Evolutionary conservation across 176 grass and related monocot genomes (phyloP), one percentile per base, ranked within the genome.

Genomic region (Rhynchospora tenuis): DNA sequence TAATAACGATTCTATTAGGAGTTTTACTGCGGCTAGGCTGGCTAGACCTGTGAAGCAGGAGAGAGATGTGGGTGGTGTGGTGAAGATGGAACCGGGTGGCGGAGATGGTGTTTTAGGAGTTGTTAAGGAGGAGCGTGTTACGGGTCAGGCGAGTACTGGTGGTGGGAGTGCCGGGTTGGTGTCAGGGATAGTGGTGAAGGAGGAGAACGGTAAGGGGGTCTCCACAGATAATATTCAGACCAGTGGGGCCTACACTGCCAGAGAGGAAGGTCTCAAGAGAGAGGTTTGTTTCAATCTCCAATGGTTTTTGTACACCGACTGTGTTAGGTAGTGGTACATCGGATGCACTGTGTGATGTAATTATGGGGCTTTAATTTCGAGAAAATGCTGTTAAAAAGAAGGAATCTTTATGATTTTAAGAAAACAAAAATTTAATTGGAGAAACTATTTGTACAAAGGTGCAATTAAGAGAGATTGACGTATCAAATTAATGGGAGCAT

Each of bases 201-300:
- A 90, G 73, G 88, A 90, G 29, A 69, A 70, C 1, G 88, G 64
- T 44, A 99, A 99, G 88, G 91, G 91, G 11, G 83, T 95, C 17
- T 99, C 95, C 69, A 95, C 96, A 6, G 96, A 99, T 52, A 99
- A 93, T 71, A 91, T 99, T 84, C 96, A 99, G 88, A 91, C 96
- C 0, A 95, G 96, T 52, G 96, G 96, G 33, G 96, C 96, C 5
- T 95, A 99, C 73, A 95, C 88, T 85, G 93, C 91, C 27, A 90
- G 96, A 44, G 96, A 99, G 73, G 96, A 99, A 84, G 86, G 93
- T 67, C 91, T 99, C 50, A 99, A 99, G 73, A 89, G 89, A 79
- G 96, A 99, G 93, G 96, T 89, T 85, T 86, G 59, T 75, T 68
- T 28, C 23, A 33, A 54, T 70, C 44, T 19, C 52, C 52, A 0